Conservation (phyloP, 2,329 filamentous ascomycete species). For the Apiospora aurea region DNA sequence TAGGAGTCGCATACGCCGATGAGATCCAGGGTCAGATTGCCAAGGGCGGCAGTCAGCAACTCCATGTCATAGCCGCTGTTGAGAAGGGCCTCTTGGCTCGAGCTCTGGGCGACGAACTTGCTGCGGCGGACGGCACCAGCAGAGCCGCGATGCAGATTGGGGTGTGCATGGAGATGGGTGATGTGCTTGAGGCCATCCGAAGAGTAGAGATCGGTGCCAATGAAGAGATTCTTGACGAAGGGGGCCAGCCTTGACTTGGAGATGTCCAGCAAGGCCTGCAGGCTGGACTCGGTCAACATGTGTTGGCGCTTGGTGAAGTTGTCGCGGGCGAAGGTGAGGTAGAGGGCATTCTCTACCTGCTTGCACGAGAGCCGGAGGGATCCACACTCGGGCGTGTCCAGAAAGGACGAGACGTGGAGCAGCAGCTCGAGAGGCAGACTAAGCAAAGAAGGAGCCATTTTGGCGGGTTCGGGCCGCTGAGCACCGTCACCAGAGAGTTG, state of each 20-base stretch:
- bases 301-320: conserved; percentile 7
- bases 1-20: conserved; percentile 15
- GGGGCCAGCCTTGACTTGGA: background rate
- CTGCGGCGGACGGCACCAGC: background rate
- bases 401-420: conserved; percentile 11
- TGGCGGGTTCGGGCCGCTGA: background rate
- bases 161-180: conserved; percentile 3
- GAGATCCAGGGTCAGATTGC: background rate
- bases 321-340: conserved; percentile 8
- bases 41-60: background rate
- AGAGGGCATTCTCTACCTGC: background rate
- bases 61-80: conserved; percentile 17
- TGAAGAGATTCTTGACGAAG: conserved; percentile 1
- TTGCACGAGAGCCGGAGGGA: conserved; percentile 19
- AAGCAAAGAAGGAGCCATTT: conserved; percentile 5
- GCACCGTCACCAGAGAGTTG: background rate
- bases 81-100: conserved; percentile 9
- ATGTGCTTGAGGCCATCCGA: conserved; percentile 3
- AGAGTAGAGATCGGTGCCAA: conserved; percentile 10
- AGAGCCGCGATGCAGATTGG: conserved; percentile 9
- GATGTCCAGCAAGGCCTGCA: conserved; percentile 18
- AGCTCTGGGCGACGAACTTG: conserved; percentile 1
- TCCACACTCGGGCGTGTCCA: conserved; percentile 3
- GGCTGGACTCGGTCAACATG: conserved; percentile 21
- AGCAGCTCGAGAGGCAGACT: conserved; percentile 15